A percentile compares a stretch with the other conserved stretches of the same genome.
Evolutionary conservation across 495 filamentous ascomycete species (phyloP).

Genomic region (Alectoria sarmentosa): DNA sequence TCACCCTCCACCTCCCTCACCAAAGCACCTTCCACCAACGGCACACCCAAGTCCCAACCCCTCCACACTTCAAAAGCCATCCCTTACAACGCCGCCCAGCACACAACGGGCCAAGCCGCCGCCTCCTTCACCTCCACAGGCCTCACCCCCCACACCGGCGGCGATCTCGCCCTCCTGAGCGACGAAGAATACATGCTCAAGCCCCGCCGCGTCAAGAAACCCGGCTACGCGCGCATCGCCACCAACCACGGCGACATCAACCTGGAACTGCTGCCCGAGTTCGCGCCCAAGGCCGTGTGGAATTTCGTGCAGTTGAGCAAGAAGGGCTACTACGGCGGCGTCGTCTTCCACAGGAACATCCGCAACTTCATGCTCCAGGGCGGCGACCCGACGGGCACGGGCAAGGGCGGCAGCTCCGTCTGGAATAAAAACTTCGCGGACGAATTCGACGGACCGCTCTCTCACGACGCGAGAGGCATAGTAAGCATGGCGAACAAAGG

Average conservation of each 20-base stretch:
- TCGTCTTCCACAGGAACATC: conserved; percentile 88
- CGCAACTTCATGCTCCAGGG: conserved; percentile 97
- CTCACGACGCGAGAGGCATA: conserved; percentile 70
- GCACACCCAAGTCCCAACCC: conserved; percentile 13
- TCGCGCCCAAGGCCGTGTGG: conserved; percentile 88
- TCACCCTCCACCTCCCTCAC: conserved; percentile 5
- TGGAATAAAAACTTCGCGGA: conserved; percentile 92
- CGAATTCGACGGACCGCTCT: conserved; percentile 82
- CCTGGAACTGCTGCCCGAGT: conserved; percentile 84
- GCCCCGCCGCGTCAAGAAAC: conserved; percentile 75
- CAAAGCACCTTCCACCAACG: conserved; percentile 24
- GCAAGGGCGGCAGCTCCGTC: conserved; percentile 74
- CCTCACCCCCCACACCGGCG: conserved; percentile 82
- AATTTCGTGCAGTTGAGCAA: conserved; percentile 89
- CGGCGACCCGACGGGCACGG: conserved; percentile 62
- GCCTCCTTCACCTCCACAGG: conserved; percentile 94
- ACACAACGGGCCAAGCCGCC: conserved; percentile 88
- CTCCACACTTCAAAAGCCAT: conserved; percentile 35
- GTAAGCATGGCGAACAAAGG: conserved; percentile 97
- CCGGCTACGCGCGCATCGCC: conserved; percentile 83
- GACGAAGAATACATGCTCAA: conserved; percentile 96
- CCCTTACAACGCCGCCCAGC: conserved; percentile 77
- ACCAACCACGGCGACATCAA: conserved; percentile 79
- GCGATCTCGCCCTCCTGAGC: conserved; percentile 73
- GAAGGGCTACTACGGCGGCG: conserved; percentile 77